Base-by-base conservation (phyloP, 169 alveolate genomes). In the Cryptosporidium xiaoi region DNA sequence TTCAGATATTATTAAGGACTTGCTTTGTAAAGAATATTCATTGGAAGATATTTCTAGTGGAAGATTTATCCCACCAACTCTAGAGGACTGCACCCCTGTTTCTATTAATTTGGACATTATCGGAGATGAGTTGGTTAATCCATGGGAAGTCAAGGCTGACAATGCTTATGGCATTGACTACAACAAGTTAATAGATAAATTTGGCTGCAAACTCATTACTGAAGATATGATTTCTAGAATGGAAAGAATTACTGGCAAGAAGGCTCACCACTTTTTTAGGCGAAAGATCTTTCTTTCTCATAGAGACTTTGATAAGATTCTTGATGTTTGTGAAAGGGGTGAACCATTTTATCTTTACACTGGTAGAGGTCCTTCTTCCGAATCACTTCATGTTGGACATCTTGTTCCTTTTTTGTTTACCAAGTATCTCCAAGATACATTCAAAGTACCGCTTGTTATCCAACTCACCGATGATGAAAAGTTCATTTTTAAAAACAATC, bases 381-480 rank as follows among this genome's bases (percentile, higher is more conserved):
- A 95, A n/a, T 93, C 99, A 7, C 93, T 98, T 91, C 99, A 98
- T 87, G 84, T 97, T 67, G 99, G 99, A 0, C 99, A 98, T 90
- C 93, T 98, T 84, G 97, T 98, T 51, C 99, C 99, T 20, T 98
- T 98, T 94, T 94, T 97, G 64, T 96, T 98, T 91, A 96, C 99
- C 51, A 95, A 97, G 94, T 98, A 97, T 95, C 93, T 97, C 51
- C 97, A 97, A 68, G 99, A 98, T 51, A 98, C 97, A 24, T 99
- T 99, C 91, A 97, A 97, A 82, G 99, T 97, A 3, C 99, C 99
- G 2, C 95, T 99, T 65, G 99, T 99, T 65, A 97, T 99, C 64
- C 99, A 98, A 92, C 90, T 99, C 56, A 97, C 99, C 20, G 99
- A 99, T 90, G 99, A 99, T 90, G 99, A 99, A 91, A 99, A 99